Evolutionary conservation across 78 protist species (phyloP).

Genomic region (slime mould (Dictyostelium discoideum)): dicty_2.7 NC_007089.4:4131001-4131500

Average conservation of each 20-base stretch:
- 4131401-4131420: neutral
- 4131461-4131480: neutral
- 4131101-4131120: neutral
- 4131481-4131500: neutral
- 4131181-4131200: neutral
- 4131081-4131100: neutral
- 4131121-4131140: neutral
- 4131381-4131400: neutral
- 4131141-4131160: neutral
- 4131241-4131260: neutral
- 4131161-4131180: neutral
- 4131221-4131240: neutral
- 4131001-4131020: neutral
- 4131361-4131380: neutral
- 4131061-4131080: neutral
- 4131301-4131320: neutral
- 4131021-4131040: constrained; percentile 23
- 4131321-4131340: neutral
- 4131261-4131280: neutral
- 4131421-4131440: neutral
- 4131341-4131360: neutral
- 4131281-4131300: neutral
- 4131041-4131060: neutral
- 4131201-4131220: neutral
- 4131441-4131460: neutral